phyloP scores from a whole-genome alignment of 2,329 filamentous ascomycete species.

The Pyricularia sp. region DNA sequence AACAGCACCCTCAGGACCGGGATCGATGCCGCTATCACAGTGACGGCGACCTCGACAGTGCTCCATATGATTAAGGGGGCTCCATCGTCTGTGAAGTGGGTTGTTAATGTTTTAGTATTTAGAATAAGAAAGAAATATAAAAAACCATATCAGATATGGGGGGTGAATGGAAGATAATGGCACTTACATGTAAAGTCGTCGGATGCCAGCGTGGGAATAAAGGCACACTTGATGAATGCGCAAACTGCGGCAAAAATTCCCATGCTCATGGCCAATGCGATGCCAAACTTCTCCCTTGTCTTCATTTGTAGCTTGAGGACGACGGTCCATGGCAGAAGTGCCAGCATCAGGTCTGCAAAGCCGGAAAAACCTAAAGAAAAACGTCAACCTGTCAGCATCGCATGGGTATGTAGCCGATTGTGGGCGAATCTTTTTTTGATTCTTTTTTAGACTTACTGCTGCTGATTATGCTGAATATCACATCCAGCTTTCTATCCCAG shows the following conservation, averaged over 20 bases:
- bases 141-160: no score
- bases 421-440: background rate
- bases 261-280: slow-evolving; percentile 22
- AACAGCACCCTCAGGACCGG: slow-evolving; percentile 16
- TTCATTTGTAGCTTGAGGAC: slow-evolving; percentile 11
- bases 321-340: slow-evolving; percentile 23
- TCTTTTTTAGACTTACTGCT: background rate
- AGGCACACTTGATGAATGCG: background rate
- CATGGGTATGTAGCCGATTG: background rate
- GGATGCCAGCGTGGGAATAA: background rate
- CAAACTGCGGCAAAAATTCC: slow-evolving; percentile 4
- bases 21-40: slow-evolving; percentile 21
- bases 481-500: background rate
- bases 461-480: background rate
- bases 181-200: slow-evolving; percentile 6
- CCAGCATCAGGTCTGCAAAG: slow-evolving; percentile 11
- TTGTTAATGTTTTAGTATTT: no score
- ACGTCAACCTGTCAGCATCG: background rate
- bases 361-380: slow-evolving; percentile 11
- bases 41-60: slow-evolving; percentile 18
- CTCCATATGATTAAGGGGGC: slow-evolving; percentile 14
- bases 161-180: slow-evolving; percentile 4
- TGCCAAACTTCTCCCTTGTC: slow-evolving; percentile 21
- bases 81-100: slow-evolving; percentile 1
- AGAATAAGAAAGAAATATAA: no score